Conservation (phyloP, 1,284 basidiomycete species). For the Gymnopus androsaceus region DNA sequence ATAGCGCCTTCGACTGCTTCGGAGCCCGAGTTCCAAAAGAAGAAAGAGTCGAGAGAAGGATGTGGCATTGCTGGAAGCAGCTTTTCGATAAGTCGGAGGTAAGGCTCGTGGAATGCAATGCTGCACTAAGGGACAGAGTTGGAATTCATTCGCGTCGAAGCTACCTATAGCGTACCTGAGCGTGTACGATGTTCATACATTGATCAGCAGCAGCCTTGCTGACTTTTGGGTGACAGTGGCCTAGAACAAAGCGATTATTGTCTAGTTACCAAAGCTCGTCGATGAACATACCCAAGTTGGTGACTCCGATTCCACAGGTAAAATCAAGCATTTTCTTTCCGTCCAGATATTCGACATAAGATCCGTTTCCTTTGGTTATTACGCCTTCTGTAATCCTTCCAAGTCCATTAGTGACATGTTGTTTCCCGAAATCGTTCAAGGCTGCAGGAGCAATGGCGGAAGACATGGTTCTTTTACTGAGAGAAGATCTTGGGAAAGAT, state of each 20-base stretch:
- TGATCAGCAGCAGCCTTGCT: conserved; percentile 87
- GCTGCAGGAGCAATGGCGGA: conserved; percentile 13
- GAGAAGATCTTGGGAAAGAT: not conserved
- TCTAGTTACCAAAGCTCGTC: too few species aligned
- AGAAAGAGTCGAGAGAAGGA: conserved; percentile 89
- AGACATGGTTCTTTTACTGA: not conserved
- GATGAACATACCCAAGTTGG: conserved; percentile 68
- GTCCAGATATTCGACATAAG: conserved; percentile 72
- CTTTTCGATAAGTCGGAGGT: conserved; percentile 75
- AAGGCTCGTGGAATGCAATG: conserved; percentile 77
- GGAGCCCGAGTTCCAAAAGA: conserved; percentile 94
- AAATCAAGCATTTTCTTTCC: conserved; percentile 81
- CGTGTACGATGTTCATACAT: conserved; percentile 80
- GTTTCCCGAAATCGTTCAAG: conserved; percentile 49
- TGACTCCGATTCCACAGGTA: conserved; percentile 85
- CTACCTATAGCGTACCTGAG: conserved; percentile 48
- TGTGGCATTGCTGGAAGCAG: conserved; percentile 85
- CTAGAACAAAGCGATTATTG: conserved; percentile 36
- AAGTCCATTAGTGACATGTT: conserved; percentile 73
- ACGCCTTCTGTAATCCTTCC: conserved; percentile 70
- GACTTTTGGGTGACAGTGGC: conserved; percentile 86
- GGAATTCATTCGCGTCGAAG: not conserved
- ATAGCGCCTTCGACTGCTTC: conserved; percentile 87
- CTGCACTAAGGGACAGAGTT: conserved; percentile 55
- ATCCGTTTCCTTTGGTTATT: conserved; percentile 77